Evolutionary conservation across 495 filamentous ascomycete genomes (phyloP).

Genomic region (Xylaria castorea): DNA sequence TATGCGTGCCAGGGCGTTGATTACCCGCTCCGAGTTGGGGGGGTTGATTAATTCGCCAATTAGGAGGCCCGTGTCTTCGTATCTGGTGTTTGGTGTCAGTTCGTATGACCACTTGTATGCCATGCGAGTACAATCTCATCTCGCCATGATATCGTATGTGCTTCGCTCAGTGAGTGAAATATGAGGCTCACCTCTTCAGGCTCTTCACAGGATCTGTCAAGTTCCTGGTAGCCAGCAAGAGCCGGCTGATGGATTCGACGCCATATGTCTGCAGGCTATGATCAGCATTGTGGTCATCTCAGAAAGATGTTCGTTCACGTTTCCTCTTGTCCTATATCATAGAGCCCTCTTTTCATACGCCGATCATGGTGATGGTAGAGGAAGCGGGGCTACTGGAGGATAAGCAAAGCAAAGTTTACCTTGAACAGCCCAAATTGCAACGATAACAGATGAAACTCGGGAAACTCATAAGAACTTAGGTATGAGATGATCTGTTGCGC

Average conservation of each 20-base stretch:
- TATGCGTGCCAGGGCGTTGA: constrained; percentile 65
- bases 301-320: not conserved
- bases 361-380: not conserved
- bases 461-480: constrained; percentile 62
- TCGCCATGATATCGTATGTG: not conserved
- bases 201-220: constrained; percentile 60
- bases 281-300: not conserved
- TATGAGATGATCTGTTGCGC: constrained; percentile 62
- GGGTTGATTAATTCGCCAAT: constrained; percentile 58
- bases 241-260: constrained; percentile 65
- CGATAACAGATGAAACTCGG: constrained; percentile 59
- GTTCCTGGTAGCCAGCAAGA: constrained; percentile 65
- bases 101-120: not conserved
- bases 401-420: constrained; percentile 37
- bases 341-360: not conserved
- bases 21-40: constrained; percentile 57
- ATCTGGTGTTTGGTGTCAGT: constrained; percentile 39
- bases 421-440: constrained; percentile 72
- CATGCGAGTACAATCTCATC: not conserved
- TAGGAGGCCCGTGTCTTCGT: constrained; percentile 66
- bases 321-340: not conserved
- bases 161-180: not conserved
- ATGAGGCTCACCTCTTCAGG: constrained; percentile 54
- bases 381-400: not conserved
- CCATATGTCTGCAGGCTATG: constrained; percentile 62